These are phyloP conservation scores for Trametes versicolor DNA, from an alignment of 1,284 basidiomycete species.

Conservation along the genomic window DNA sequence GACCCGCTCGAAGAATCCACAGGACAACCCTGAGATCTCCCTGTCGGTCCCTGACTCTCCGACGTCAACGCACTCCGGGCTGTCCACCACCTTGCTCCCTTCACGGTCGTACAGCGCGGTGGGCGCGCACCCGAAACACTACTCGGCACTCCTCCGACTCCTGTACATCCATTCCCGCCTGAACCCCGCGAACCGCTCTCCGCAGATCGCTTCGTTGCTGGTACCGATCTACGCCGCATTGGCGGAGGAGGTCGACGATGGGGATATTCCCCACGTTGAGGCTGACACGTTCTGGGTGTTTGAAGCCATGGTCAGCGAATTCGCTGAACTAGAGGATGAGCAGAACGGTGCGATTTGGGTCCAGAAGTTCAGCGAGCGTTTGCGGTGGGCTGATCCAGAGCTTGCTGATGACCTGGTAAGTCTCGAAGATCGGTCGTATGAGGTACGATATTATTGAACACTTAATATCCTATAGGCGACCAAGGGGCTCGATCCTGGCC, in stretches of 20 bases:
- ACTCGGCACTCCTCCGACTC: conserved; percentile 73
- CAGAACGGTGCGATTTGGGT: conserved; percentile 70
- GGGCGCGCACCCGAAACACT: conserved; percentile 65
- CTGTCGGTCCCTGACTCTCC: conserved; percentile 45
- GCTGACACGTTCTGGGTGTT: conserved; percentile 86
- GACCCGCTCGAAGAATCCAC: conserved; percentile 12
- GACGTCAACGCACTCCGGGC: conserved; percentile 41
- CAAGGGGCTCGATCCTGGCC: conserved; percentile 73
- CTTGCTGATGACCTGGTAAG: conserved; percentile 69
- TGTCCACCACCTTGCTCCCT: conserved; percentile 61
- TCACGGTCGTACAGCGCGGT: conserved; percentile 56
- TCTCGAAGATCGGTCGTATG: conserved; percentile 13
- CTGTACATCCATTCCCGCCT: conserved; percentile 77
- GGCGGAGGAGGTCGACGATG: conserved; percentile 65
- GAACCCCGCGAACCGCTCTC: conserved; percentile 76
- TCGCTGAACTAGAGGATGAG: conserved; percentile 75
- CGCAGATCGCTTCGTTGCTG: conserved; percentile 72
- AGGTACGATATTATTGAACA: conserved; percentile 13
- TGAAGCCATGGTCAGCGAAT: conserved; percentile 76
- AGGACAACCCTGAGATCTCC: conserved; percentile 42
- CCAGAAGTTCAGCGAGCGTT: conserved; percentile 65
- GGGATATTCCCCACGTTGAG: conserved; percentile 73
- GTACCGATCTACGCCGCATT: conserved; percentile 74
- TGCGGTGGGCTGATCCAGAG: conserved; percentile 74
- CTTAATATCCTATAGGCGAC: conserved; percentile 48